Evolutionary conservation across 805 yeast species (phyloP).

Genomic region (Spathaspora hagerdaliae): DNA sequence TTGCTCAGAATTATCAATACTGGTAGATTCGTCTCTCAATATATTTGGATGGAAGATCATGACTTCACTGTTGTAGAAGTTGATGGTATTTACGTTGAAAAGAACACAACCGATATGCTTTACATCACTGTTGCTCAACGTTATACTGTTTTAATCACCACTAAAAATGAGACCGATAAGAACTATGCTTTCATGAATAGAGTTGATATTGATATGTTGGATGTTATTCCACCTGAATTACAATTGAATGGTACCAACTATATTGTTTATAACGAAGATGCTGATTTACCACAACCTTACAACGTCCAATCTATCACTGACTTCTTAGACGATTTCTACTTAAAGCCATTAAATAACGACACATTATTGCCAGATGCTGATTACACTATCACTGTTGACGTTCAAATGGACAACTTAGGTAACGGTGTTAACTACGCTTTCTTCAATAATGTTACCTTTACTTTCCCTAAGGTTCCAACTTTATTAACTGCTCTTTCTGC

Average conservation of each 20-base stretch:
- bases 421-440: conserved; percentile 77
- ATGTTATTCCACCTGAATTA: conserved; percentile 58
- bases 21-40: conserved; percentile 70
- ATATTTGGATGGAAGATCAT: conserved; percentile 39
- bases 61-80: conserved; percentile 39
- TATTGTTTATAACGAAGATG: conserved; percentile 44
- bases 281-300: conserved; percentile 16
- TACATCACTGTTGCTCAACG: conserved; percentile 82
- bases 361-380: conserved; percentile 58
- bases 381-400: conserved; percentile 52
- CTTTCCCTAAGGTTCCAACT: conserved; percentile 69
- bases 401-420: conserved; percentile 64
- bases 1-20: conserved; percentile 59
- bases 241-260: conserved; percentile 49
- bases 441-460: conserved; percentile 64
- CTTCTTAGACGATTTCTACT: conserved; percentile 68
- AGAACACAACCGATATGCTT: conserved; percentile 49
- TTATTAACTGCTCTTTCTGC: conserved; percentile 58
- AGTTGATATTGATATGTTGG: conserved; percentile 67
- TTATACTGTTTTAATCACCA: conserved; percentile 60
- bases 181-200: conserved; percentile 62
- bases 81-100: conserved; percentile 55
- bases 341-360: conserved; percentile 57
- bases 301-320: conserved; percentile 30
- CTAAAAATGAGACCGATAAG: conserved; percentile 41